Evolutionary conservation across 352 stramenopile species (phyloP).

Genomic region (Phytophthora multivora): DNA sequence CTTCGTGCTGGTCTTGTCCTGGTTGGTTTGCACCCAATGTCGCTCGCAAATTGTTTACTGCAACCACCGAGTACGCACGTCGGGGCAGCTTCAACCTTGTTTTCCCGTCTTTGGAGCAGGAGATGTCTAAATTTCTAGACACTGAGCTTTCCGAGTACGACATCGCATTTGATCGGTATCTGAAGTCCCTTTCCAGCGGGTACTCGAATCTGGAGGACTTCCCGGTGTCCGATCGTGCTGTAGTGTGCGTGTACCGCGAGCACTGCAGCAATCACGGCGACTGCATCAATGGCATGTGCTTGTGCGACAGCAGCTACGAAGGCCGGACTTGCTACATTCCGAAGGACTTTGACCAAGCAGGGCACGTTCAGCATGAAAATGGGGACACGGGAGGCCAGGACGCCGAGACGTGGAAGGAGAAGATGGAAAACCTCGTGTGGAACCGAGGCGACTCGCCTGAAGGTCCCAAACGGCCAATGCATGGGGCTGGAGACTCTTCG

Average conservation of each 20-base stretch:
- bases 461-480: slow-evolving; percentile 26
- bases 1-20: slow-evolving; percentile 75
- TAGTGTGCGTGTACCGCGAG: slow-evolving; percentile 77
- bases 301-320: slow-evolving; percentile 76
- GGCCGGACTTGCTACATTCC: slow-evolving; percentile 84
- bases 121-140: slow-evolving; percentile 64
- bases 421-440: slow-evolving; percentile 58
- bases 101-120: slow-evolving; percentile 65
- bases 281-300: slow-evolving; percentile 81
- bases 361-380: slow-evolving; percentile 29
- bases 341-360: slow-evolving; percentile 51
- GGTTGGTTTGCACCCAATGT: slow-evolving; percentile 75
- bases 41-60: slow-evolving; percentile 56
- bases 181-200: slow-evolving; percentile 65
- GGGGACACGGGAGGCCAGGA: slow-evolving; percentile 32
- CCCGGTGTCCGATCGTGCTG: slow-evolving; percentile 38
- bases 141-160: slow-evolving; percentile 66
- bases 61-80: slow-evolving; percentile 65
- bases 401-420: slow-evolving; percentile 68
- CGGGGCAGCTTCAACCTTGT: slow-evolving; percentile 74
- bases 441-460: slow-evolving; percentile 38
- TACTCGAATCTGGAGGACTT: slow-evolving; percentile 54
- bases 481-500: slow-evolving; percentile 33
- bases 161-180: slow-evolving; percentile 68
- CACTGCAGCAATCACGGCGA: slow-evolving; percentile 84